These are phyloP conservation scores for Aureobasidium sp. DNA, from an alignment of 2,329 filamentous ascomycete genomes.

Conservation along the genomic window DNA sequence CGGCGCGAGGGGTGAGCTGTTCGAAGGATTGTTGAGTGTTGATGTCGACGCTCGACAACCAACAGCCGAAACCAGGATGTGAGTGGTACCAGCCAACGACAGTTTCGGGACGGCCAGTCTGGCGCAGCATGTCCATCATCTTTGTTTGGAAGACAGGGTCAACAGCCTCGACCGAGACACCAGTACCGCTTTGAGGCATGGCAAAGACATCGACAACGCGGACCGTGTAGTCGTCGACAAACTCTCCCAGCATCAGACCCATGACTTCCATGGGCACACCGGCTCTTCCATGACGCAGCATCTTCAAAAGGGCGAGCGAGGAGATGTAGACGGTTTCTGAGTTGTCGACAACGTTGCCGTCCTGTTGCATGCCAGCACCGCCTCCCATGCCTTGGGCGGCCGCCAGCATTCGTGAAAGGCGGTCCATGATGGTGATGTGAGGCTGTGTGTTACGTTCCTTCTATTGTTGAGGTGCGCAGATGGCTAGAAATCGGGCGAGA, in stretches of 20 bases:
- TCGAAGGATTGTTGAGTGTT: slow-evolving; percentile 99
- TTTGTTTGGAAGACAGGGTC: slow-evolving; percentile 99
- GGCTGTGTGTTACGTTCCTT: background rate
- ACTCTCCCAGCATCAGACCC: slow-evolving; percentile 97
- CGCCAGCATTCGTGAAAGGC: slow-evolving; percentile 81
- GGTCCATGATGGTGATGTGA: slow-evolving; percentile 59
- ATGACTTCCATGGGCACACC: slow-evolving; percentile 99
- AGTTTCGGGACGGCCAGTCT: slow-evolving; percentile 92
- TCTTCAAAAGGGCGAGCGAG: slow-evolving; percentile 92
- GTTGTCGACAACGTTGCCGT: slow-evolving; percentile 94
- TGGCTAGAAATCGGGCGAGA: background rate
- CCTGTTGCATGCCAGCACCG: slow-evolving; percentile 53
- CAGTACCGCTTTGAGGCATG: slow-evolving; percentile 97
- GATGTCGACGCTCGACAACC: slow-evolving; percentile 98
- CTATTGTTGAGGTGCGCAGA: background rate
- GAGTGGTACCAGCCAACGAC: slow-evolving; percentile 99
- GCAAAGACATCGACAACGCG: slow-evolving; percentile 98
- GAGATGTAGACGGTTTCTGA: slow-evolving; percentile 99
- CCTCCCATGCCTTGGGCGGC: slow-evolving; percentile 60
- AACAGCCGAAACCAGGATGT: slow-evolving; percentile 97
- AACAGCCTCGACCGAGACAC: slow-evolving; percentile 95
- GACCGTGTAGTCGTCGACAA: slow-evolving; percentile 98
- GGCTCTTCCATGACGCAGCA: slow-evolving; percentile 93
- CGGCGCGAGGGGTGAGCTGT: slow-evolving; percentile 90
- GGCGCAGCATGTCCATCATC: slow-evolving; percentile 99